Evolutionary conservation across 1,139 yeast species (phyloP).

Genomic region (Lodderomyces elongisporus): DNA sequence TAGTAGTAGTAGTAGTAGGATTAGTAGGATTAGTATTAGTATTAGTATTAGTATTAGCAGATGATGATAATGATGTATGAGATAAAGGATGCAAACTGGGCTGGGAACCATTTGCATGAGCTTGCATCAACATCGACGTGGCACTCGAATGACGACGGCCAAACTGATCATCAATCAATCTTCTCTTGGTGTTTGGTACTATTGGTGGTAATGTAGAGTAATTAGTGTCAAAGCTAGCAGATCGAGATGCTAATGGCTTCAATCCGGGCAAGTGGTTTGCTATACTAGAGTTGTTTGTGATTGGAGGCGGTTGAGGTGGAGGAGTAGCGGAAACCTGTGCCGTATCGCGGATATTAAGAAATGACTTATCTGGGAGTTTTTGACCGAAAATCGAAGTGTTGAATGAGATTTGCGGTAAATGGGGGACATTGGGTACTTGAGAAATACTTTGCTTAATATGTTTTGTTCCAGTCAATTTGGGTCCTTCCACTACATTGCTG

Average conservation of each 20-base stretch:
- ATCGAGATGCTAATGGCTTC: slow-evolving; percentile 14
- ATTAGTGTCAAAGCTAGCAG: slow-evolving; percentile 32
- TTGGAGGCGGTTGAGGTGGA: slow-evolving; percentile 10
- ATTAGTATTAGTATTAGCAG: too few species aligned
- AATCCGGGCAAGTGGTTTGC: slow-evolving; percentile 6
- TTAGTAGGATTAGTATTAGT: too few species aligned
- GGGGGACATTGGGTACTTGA: slow-evolving; percentile 5
- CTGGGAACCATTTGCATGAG: slow-evolving; percentile 16
- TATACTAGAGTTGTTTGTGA: not conserved
- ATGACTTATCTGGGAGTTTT: not conserved
- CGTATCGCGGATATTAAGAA: slow-evolving; percentile 6
- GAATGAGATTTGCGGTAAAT: slow-evolving; percentile 25
- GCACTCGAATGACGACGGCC: slow-evolving; percentile 27
- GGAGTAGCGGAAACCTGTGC: too few species aligned
- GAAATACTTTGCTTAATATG: too few species aligned
- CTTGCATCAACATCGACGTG: slow-evolving; percentile 15
- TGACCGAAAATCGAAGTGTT: slow-evolving; percentile 36
- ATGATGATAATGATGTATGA: slow-evolving; percentile 2
- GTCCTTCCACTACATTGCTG: slow-evolving; percentile 4
- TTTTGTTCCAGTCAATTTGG: not conserved
- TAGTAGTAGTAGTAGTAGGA: too few species aligned
- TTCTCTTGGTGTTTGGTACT: slow-evolving; percentile 19
- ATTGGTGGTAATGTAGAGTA: slow-evolving; percentile 19
- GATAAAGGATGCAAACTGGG: slow-evolving; percentile 14
- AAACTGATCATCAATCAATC: slow-evolving; percentile 25